Percentiles rank a stretch among this genome's conserved stretches.
Evolutionary conservation across 768 basidiomycete genomes (phyloP).

Genomic region (Russula emetica): DNA sequence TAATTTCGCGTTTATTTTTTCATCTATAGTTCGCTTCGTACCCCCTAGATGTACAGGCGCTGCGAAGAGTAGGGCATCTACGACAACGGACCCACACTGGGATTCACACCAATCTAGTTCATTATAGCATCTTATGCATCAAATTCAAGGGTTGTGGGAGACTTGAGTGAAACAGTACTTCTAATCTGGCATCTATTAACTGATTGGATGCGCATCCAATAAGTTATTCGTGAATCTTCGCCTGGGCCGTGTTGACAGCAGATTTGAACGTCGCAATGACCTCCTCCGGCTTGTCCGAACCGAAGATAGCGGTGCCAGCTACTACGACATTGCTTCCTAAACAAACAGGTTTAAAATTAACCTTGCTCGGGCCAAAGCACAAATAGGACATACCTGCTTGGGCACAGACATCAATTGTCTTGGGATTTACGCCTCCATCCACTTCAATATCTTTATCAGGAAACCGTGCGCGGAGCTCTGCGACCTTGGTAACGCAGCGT

Average conservation of each 20-base stretch:
- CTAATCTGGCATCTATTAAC: background rate
- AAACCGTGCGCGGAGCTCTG: constrained; percentile 84
- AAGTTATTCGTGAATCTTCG: constrained; percentile 35
- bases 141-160: background rate
- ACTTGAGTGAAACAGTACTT: background rate
- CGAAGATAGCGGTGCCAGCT: constrained; percentile 94
- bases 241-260: constrained; percentile 64
- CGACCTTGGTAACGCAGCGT: constrained; percentile 87
- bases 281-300: constrained; percentile 66
- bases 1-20: constrained; percentile 21
- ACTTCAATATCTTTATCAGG: constrained; percentile 96
- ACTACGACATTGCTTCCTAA: constrained; percentile 97
- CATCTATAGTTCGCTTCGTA: constrained; percentile 20
- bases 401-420: constrained; percentile 83
- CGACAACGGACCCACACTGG: constrained; percentile 2
- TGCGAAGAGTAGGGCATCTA: constrained; percentile 11
- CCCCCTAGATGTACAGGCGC: constrained; percentile 12
- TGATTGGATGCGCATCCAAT: background rate
- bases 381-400: constrained; percentile 61
- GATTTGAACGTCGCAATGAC: constrained; percentile 73
- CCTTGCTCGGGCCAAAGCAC: background rate
- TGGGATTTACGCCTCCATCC: constrained; percentile 94
- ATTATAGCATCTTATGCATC: background rate
- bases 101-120: constrained; percentile 12
- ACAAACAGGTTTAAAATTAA: background rate